Base-by-base conservation (phyloP, 2,329 filamentous ascomycete species). In the Fusarium duplospermum region DNA sequence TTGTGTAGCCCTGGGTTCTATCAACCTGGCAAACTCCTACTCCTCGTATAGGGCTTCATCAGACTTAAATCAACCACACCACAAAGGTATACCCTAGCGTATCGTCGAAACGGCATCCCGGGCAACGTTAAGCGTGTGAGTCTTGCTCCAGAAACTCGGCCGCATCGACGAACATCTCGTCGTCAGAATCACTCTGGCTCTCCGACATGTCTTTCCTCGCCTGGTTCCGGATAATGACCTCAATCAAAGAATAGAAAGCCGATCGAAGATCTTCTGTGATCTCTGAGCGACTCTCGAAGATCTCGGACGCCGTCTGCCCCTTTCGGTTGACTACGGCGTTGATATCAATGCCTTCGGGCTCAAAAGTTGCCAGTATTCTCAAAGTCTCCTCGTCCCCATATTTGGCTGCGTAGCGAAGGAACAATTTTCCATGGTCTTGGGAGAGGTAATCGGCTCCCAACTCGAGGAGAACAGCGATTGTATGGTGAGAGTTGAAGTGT, bases 341-440 rank as follows among this genome's bases (percentile, higher is more conserved):
- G 5, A 24, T 8, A 7, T 61, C n/a, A 10, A 61, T 6, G 2
- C 58, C 38, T 33, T 2, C 4, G 10, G 24, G 27, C 11, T 18
- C 20, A 45, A 60, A 45, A 14, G 9, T 24, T n/a, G 58, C 9
- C 13, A 60, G 7, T 10, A 9, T 61, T 11, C 18, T n/a, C n/a
- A 45, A 31, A 18, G 58, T 61, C 6, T 6, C 4, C 14, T 14
- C 1, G 18, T 61, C 58, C 13, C 58, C 58, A 24, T 2, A 18
- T 5, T 0, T 2, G 3, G n/a, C 36, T 16, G 27, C n/a, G 13
- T 1, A 0, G 16, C 6, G 4, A 14, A 61, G 58, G 14, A 45
- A 11, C 5, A 5, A 13, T 18, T 3, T 6, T 5, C n/a, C 27
- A 29, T 8, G 3, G 7, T 33, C n/a, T 10, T 22, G 10, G 1